Percentiles rank a stretch among this genome's conserved stretches.
These are phyloP conservation scores for Onygena corvina DNA, from an alignment of 2,329 filamentous ascomycete species.

Conservation along the genomic window DNA sequence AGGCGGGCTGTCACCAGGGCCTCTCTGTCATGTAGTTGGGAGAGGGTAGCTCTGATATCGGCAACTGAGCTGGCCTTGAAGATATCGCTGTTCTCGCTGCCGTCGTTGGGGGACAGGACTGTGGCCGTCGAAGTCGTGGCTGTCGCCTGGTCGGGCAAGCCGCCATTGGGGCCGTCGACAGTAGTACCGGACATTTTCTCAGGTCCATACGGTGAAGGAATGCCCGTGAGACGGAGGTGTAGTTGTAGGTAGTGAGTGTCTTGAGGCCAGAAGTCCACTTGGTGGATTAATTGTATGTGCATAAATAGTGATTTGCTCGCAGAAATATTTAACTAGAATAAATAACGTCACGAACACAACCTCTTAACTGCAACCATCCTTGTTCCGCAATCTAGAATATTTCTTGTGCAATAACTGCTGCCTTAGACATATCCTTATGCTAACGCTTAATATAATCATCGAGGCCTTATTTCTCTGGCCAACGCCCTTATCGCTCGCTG, in stretches of 20 bases:
- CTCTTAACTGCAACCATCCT: too few relatives aligned
- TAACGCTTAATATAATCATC: too few relatives aligned
- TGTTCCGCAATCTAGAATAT: too few relatives aligned
- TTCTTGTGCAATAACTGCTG: too few relatives aligned
- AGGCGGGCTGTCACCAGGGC: constrained; percentile 60
- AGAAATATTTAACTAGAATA: too few relatives aligned
- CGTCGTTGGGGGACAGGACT: background rate
- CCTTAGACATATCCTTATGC: too few relatives aligned
- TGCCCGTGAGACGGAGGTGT: background rate
- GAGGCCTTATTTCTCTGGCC: too few relatives aligned
- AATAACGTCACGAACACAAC: too few relatives aligned
- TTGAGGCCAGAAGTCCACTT: background rate
- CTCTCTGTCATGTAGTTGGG: constrained; percentile 64
- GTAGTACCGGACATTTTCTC: background rate
- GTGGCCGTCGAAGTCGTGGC: background rate
- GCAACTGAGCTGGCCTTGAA: constrained; percentile 61
- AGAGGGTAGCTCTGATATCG: constrained; percentile 67
- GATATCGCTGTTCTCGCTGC: constrained; percentile 33
- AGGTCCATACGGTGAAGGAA: background rate
- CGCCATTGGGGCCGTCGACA: background rate
- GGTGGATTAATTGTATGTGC: too few relatives aligned
- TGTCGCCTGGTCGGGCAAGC: constrained; percentile 14
- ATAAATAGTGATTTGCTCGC: too few relatives aligned
- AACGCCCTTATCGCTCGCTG: too few relatives aligned
- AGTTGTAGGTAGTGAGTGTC: background rate